Base-by-base conservation (phyloP, 2,329 filamentous ascomycete species). In the Talaromyces amestolkiae region DNA sequence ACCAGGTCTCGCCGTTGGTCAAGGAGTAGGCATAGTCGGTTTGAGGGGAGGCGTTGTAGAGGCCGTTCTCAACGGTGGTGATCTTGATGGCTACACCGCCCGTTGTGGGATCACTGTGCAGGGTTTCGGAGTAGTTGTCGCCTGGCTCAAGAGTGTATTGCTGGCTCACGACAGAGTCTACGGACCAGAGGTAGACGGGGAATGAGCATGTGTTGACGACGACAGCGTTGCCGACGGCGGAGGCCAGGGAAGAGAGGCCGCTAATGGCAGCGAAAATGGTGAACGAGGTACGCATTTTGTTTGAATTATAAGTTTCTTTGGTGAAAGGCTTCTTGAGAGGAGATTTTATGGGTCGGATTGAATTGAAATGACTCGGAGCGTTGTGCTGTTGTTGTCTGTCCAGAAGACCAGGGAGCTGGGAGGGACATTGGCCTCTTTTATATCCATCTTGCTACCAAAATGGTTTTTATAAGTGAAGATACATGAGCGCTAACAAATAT, bases 61-160 rank as follows among this genome's bases (percentile, higher is more conserved):
- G 67, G 6, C 78, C 78, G 63, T 78, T 71, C 53, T 72, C 58
- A 15, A 63, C 69, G 22, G 70, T 74, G 51, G 79, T 76, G 67
- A 82, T 75, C 72, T 81, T 81, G 58, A 82, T 70, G 1, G 79
- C 68, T 56, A 82, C 73, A 10, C 80, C 80, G n/a, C 78, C 78
- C 0, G 75, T 78, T 27, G 71, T 65, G 22, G 73, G 67, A 62
- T 80, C 77, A 56, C 73, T 72, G 69, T 70, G 73, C 67, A 79
- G 72, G 17, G 62, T 39, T 67, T 81, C 77, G 17, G 69, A 73
- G 71, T 79, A 81, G 54, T 60, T 69, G 11, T 64, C 65, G 45
- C 75, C 76, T 6, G 76, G 67, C 3, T 70, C 53, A 65, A 81
- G 69, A 39, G 69, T 75, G 47, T 76, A 69, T 41, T 67, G 66